Evolutionary conservation across 495 filamentous ascomycete genomes (phyloP).

Genomic region (Daldinia loculata): DNA sequence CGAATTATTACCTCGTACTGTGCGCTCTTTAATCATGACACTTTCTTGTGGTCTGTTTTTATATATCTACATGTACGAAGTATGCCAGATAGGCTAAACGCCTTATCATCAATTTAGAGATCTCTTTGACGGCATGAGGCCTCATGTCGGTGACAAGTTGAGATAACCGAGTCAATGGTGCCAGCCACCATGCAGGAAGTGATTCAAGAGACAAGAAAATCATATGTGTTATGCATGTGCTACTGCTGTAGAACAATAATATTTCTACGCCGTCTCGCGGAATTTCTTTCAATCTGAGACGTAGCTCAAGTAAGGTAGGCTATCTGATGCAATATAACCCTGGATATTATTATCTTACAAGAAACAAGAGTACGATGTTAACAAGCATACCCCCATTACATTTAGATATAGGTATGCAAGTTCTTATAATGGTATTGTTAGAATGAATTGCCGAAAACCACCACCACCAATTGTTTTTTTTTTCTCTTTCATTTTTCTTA

Average conservation of each 20-base stretch:
- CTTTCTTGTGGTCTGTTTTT: neutral
- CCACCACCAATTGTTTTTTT: neutral
- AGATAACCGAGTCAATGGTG: conserved; percentile 12
- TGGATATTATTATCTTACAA: conserved; percentile 3
- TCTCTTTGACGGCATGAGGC: conserved; percentile 9
- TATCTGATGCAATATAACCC: conserved; percentile 3
- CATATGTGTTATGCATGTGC: neutral
- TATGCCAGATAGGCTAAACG: neutral
- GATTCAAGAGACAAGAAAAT: neutral
- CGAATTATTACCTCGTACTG: conserved; percentile 6
- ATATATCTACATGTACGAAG: neutral
- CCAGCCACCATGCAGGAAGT: conserved; percentile 9
- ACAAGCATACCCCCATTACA: conserved; percentile 7
- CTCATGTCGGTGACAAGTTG: conserved; percentile 22
- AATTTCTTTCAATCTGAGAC: conserved; percentile 15
- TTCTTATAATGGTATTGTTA: neutral
- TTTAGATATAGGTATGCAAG: neutral
- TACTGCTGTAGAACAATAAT: conserved; percentile 8
- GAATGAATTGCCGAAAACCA: neutral
- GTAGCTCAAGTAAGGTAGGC: neutral
- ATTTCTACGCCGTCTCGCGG: conserved; percentile 2
- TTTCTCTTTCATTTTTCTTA: neutral
- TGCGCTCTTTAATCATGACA: neutral
- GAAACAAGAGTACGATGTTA: neutral
- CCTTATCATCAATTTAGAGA: neutral